Conservation (phyloP, 2,329 filamentous ascomycete species). For the Ascochyta viciae-villosae region DNA sequence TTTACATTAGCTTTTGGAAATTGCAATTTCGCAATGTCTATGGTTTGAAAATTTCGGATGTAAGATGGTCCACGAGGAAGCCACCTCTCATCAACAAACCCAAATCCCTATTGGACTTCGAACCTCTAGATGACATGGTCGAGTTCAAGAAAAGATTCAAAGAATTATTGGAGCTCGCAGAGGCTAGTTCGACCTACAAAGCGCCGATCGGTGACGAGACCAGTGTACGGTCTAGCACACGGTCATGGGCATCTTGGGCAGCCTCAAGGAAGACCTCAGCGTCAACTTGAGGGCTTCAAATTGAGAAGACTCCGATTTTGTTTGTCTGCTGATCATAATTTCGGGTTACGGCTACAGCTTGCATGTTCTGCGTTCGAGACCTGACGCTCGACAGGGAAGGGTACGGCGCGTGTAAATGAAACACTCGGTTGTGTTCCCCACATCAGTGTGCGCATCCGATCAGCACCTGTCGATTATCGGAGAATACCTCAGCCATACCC, state of each 20-base stretch:
- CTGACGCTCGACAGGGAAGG: slow-evolving; percentile 6
- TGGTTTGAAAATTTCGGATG: slow-evolving; percentile 31
- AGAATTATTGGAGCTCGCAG: slow-evolving; percentile 26
- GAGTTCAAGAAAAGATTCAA: slow-evolving; percentile 32
- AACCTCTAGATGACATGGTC: slow-evolving; percentile 11
- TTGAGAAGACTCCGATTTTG: background rate
- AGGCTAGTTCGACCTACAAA: slow-evolving; percentile 1
- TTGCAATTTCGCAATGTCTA: slow-evolving; percentile 35
- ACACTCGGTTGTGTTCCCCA: slow-evolving; percentile 14
- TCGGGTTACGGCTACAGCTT: background rate
- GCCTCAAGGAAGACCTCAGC: background rate
- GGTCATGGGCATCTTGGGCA: slow-evolving; percentile 2
- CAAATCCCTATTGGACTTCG: background rate
- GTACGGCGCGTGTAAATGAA: slow-evolving; percentile 14
- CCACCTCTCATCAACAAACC: slow-evolving; percentile 1
- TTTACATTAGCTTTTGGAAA: slow-evolving; percentile 36
- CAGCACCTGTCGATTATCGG: slow-evolving; percentile 1
- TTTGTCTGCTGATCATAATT: slow-evolving; percentile 1
- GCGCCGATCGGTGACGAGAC: background rate
- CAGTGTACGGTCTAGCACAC: background rate
- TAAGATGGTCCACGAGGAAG: slow-evolving; percentile 25
- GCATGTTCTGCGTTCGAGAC: slow-evolving; percentile 6
- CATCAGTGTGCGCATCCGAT: slow-evolving; percentile 3
- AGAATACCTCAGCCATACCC: background rate
- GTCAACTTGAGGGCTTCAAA: background rate